These are phyloP conservation scores for Rhodotorula sp. DNA, from an alignment of 1,284 basidiomycete species.

Conservation along the genomic window DNA sequence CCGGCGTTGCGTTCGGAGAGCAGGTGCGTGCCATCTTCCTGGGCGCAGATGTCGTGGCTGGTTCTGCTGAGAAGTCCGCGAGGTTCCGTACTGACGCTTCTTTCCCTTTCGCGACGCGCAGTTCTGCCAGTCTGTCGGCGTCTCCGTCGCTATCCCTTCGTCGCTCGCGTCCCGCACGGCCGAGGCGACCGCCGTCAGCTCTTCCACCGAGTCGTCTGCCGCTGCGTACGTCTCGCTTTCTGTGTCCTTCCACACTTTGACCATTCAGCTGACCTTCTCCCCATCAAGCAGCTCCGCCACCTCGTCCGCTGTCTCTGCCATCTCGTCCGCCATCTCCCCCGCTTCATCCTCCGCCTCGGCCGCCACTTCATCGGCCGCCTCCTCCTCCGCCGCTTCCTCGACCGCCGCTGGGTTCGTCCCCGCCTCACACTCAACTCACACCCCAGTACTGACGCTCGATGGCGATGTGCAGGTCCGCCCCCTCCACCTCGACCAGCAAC, in stretches of 20 bases:
- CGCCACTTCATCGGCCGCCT: background rate
- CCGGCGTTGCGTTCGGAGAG: constrained; percentile 20
- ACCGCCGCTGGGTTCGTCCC: background rate
- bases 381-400: background rate
- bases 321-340: background rate
- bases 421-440: background rate
- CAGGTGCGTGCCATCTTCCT: background rate
- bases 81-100: background rate
- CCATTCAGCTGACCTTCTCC: background rate
- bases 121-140: constrained; percentile 23
- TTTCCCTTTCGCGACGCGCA: background rate
- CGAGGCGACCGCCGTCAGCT: background rate
- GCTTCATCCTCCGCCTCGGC: background rate
- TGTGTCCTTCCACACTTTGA: too few relatives aligned
- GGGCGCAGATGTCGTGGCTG: too few relatives aligned
- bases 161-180: background rate
- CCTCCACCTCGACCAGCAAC: background rate
- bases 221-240: background rate
- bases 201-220: background rate
- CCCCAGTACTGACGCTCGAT: background rate
- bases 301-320: background rate
- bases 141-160: constrained; percentile 8
- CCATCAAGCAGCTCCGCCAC: background rate
- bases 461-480: background rate
- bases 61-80: background rate